Evolutionary conservation across 2,329 filamentous ascomycete genomes (phyloP).

Genomic region (Chrysoporthe cubensis): DNA sequence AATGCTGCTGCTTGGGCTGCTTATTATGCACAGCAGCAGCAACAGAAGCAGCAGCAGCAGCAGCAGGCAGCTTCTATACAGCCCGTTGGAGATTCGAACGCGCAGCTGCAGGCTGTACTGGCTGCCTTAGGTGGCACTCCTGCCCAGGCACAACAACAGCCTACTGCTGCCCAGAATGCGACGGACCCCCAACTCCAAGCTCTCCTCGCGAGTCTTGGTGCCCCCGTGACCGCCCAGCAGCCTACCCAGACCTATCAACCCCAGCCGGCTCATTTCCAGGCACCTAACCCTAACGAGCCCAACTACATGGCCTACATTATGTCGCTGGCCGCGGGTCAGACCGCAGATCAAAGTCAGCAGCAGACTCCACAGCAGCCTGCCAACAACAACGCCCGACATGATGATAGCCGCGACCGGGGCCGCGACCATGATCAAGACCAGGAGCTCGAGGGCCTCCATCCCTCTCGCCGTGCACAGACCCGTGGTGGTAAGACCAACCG

Average conservation of each 20-base stretch:
- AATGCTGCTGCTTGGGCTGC: conserved; percentile 26
- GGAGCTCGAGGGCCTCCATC: conserved; percentile 35
- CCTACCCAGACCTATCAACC: conserved; percentile 28
- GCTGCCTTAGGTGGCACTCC: conserved; percentile 32
- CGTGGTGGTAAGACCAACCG: conserved; percentile 38
- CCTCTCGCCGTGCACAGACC: conserved; percentile 34
- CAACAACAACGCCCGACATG: conserved; percentile 30
- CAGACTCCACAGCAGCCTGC: conserved; percentile 22
- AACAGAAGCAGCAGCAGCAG: conserved; percentile 28
- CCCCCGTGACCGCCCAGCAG: conserved; percentile 5
- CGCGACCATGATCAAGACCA: conserved; percentile 38
- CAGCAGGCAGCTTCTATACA: conserved; percentile 27
- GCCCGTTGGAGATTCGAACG: conserved; percentile 32
- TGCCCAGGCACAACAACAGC: conserved; percentile 34
- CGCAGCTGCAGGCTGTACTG: conserved; percentile 35
- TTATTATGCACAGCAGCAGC: conserved; percentile 32
- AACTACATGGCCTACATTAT: conserved; percentile 39
- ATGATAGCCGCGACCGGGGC: conserved; percentile 33
- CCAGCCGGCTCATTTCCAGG: conserved; percentile 31
- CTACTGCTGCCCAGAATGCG: conserved; percentile 23
- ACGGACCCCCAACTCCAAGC: conserved; percentile 47
- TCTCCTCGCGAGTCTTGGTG: conserved; percentile 46
- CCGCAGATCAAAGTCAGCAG: conserved; percentile 24
- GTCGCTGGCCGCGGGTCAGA: conserved; percentile 29
- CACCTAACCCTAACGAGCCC: conserved; percentile 42